Evolutionary conservation across 2,329 filamentous ascomycete genomes (phyloP).

Genomic region (Ceratocystis papillata): DNA sequence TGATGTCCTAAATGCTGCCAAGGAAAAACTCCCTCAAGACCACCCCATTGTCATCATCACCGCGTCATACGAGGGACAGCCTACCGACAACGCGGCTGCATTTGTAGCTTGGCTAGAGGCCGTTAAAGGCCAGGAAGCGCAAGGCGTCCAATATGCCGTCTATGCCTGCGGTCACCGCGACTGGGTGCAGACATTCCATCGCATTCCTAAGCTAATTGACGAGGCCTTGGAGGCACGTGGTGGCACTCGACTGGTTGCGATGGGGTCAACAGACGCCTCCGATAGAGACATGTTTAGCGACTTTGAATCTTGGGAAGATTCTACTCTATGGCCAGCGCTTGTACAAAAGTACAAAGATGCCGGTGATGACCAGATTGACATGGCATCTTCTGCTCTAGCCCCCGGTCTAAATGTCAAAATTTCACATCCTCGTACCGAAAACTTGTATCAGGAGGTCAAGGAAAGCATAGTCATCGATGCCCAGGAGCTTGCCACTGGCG

Average conservation of each 20-base stretch:
- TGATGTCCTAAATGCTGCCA: conserved; percentile 50
- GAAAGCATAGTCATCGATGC: conserved; percentile 49
- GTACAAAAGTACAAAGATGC: conserved; percentile 40
- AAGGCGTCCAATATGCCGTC: conserved; percentile 52
- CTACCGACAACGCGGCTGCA: conserved; percentile 58
- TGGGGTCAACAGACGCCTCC: conserved; percentile 50
- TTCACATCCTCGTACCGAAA: conserved; percentile 43
- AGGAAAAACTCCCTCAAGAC: conserved; percentile 47
- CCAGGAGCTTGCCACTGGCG: conserved; percentile 40
- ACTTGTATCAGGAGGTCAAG: conserved; percentile 52
- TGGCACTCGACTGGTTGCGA: conserved; percentile 32
- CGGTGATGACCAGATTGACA: conserved; percentile 28
- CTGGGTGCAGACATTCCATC: conserved; percentile 54
- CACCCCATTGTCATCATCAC: conserved; percentile 57
- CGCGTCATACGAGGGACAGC: conserved; percentile 63
- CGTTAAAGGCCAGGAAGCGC: conserved; percentile 41
- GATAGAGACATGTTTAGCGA: conserved; percentile 56
- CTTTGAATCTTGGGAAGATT: conserved; percentile 57
- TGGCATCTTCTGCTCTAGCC: conserved; percentile 5
- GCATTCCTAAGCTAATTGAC: conserved; percentile 54
- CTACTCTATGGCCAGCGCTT: conserved; percentile 41
- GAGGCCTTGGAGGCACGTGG: conserved; percentile 36
- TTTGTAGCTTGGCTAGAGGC: conserved; percentile 58
- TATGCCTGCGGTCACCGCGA: conserved; percentile 53
- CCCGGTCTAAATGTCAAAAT: conserved; percentile 38